These are phyloP conservation scores for Samsoniella hepiali DNA, from an alignment of 2,329 filamentous ascomycete species.

Conservation along the genomic window DNA sequence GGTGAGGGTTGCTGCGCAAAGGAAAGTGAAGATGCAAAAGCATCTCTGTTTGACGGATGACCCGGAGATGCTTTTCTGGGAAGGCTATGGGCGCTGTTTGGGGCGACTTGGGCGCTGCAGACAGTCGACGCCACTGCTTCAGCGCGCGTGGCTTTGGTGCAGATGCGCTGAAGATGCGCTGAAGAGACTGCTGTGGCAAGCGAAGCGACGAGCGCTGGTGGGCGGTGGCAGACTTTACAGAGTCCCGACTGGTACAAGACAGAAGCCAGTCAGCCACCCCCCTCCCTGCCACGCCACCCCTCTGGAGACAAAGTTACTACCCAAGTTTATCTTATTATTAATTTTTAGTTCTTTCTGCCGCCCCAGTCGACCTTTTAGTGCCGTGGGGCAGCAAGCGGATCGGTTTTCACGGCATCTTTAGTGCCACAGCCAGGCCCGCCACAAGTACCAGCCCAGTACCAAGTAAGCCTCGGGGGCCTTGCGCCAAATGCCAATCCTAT, in stretches of 20 bases:
- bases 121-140: background rate
- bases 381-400: conserved; percentile 9
- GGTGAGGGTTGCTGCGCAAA: no score
- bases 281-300: background rate
- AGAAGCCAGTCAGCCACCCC: background rate
- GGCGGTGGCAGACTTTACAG: no score
- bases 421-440: conserved; percentile 13
- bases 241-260: no score
- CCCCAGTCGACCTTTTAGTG: background rate
- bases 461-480: conserved; percentile 14
- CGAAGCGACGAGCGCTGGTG: no score
- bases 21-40: background rate
- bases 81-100: background rate
- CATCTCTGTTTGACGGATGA: background rate
- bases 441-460: background rate
- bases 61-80: background rate
- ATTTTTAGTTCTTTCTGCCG: conserved; percentile 7
- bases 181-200: background rate
- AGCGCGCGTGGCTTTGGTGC: background rate
- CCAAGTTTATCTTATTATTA: background rate
- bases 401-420: conserved; percentile 21
- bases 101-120: background rate
- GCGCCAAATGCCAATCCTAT: conserved; percentile 9
- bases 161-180: background rate
- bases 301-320: background rate